Evolutionary conservation across 73 alveolate species (phyloP), one percentile per base, ranked within the genome.

Genomic region (Paramecium pentaurelia): DNA sequence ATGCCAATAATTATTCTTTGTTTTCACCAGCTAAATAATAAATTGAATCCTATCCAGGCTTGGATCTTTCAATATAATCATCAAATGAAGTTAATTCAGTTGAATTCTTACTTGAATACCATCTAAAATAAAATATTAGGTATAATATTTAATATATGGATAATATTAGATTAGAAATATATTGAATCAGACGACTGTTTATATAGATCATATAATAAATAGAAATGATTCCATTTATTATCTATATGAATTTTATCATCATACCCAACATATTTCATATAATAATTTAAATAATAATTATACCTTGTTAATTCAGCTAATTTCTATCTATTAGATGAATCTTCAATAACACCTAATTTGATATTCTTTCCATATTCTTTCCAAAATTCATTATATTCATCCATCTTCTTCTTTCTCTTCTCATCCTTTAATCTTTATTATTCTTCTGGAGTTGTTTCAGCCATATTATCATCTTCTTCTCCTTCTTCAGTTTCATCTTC

Each of bases 261-360:
- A 54, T 54, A 4, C 4, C 2, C 5, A 54, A 54, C 22, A 86
- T 42, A 60, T 22, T 54, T 54, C 70, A 18, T n/a, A 54, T n/a
- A 4, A 18, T 18, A 54, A 34, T 54, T 45, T 86, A 6, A 40
- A 40, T 40, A 95, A 95, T 92, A 93, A 86, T 40, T 14, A 83
- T 95, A 98, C 95, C 99, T 97, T 92, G 98, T 91, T 86, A 98
- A 95, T 93, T 98, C 96, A 38, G 99, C 99, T 28, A 98, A 96
- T 94, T 98, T 98, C 86, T 95, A 92, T 95, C 99, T 97, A 97
- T 98, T 98, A 92, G 98, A 92, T 84, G 99, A 97, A 90, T 98
- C 99, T 94, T 98, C 99, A 87, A 98, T 97, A 71, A 98, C 98
- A 84, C 99, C 99, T 89, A 98, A 93, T 95, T 98, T 98, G 86